phyloP scores from a whole-genome alignment of 345 rosid species.

The Aethionema arabicum region DNA sequence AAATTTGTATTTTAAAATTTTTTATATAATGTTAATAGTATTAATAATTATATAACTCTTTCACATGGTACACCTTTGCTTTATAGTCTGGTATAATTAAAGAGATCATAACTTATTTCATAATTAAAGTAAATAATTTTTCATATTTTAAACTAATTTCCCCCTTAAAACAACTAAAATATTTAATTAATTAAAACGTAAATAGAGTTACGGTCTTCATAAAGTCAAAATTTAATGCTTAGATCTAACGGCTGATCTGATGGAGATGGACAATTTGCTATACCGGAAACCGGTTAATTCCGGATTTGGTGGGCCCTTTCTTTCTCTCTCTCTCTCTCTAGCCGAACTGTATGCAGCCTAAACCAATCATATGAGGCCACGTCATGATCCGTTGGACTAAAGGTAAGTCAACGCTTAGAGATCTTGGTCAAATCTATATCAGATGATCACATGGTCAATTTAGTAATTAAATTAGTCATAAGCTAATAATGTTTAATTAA shows the following conservation, averaged over 20 bases:
- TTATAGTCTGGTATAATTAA: conserved; percentile 33
- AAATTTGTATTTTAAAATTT: background rate
- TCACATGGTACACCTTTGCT: conserved; percentile 25
- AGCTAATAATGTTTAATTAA: background rate
- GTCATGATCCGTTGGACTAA: background rate
- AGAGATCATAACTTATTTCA: conserved; percentile 22
- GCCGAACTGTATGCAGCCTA: background rate
- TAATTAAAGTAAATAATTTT: conserved; percentile 13
- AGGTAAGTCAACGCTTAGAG: background rate
- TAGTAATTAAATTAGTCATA: background rate
- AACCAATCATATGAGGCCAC: background rate
- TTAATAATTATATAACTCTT: conserved; percentile 8
- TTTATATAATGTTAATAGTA: background rate
- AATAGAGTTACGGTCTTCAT: conserved; percentile 9
- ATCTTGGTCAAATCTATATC: conserved; percentile 10
- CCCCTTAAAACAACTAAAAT: background rate
- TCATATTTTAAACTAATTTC: background rate
- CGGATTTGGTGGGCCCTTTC: conserved; percentile 15
- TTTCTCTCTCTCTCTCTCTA: background rate
- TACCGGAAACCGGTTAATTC: conserved; percentile 11
- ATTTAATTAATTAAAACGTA: background rate
- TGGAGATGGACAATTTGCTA: conserved; percentile 2
- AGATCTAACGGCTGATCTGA: conserved; percentile 1
- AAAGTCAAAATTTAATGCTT: conserved; percentile 29
- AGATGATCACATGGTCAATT: conserved; percentile 13